These are phyloP conservation scores for Cornus florida DNA, from an alignment of 148 eudicot genomes.

Conservation along the genomic window DNA sequence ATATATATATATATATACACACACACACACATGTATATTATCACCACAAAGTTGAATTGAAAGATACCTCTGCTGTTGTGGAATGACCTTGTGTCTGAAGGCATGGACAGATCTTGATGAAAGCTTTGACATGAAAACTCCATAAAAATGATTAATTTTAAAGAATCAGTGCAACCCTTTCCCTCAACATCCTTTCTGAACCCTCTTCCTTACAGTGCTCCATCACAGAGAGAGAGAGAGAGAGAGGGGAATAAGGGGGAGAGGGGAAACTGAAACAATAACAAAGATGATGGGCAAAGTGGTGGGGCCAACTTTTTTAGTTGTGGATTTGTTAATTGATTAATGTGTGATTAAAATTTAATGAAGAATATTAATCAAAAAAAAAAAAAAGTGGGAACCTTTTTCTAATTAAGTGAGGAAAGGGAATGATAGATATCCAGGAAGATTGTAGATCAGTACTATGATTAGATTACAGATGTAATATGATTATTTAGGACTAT, in stretches of 20 bases:
- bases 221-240: constrained; percentile 20
- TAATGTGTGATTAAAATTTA: constrained; percentile 5
- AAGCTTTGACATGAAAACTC: constrained; percentile 15
- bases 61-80: constrained; percentile 24
- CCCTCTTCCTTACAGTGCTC: constrained; percentile 15
- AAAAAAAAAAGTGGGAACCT: background rate
- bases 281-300: constrained; percentile 1
- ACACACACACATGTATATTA: no score
- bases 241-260: background rate
- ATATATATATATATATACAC: background rate
- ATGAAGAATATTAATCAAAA: constrained; percentile 21
- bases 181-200: constrained; percentile 1
- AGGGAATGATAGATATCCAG: constrained; percentile 20
- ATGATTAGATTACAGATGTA: constrained; percentile 7
- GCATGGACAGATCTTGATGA: constrained; percentile 33
- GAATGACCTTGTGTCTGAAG: constrained; percentile 21
- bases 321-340: constrained; percentile 25
- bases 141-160: constrained; percentile 12
- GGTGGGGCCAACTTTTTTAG: constrained; percentile 27
- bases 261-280: background rate
- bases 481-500: background rate
- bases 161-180: constrained; percentile 12
- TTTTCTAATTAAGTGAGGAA: constrained; percentile 12
- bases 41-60: background rate
- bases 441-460: constrained; percentile 15